Conservation (phyloP, 805 yeast species). For the Debaryomyces hansenii region DNA sequence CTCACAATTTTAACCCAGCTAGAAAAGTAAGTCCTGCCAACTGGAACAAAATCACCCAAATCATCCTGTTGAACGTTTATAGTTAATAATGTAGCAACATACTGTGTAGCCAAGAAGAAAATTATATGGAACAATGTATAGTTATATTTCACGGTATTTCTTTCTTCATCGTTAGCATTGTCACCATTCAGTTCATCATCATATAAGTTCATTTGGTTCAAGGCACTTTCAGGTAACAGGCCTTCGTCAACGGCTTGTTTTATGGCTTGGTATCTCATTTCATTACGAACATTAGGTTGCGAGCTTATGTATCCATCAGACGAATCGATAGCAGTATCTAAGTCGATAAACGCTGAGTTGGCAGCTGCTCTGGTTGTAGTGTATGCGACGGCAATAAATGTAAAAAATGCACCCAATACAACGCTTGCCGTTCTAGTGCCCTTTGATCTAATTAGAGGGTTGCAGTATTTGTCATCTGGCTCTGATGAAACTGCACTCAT, state of each 20-base stretch:
- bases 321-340: conserved; percentile 29
- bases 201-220: conserved; percentile 67
- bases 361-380: conserved; percentile 98
- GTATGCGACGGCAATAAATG: conserved; percentile 93
- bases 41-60: conserved; percentile 89
- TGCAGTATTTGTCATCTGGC: conserved; percentile 91
- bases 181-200: conserved; percentile 42
- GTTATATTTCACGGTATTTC: conserved; percentile 69
- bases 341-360: conserved; percentile 43
- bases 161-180: conserved; percentile 55
- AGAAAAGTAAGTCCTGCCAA: conserved; percentile 93
- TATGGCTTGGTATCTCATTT: conserved; percentile 83
- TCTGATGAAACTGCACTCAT: conserved; percentile 94
- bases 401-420: conserved; percentile 87
- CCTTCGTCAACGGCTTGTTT: conserved; percentile 97
- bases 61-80: conserved; percentile 85
- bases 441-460: conserved; percentile 83
- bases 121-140: conserved; percentile 87
- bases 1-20: conserved; percentile 92
- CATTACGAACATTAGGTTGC: conserved; percentile 53
- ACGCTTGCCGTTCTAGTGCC: conserved; percentile 91
- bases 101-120: conserved; percentile 93
- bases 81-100: conserved; percentile 90
- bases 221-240: conserved; percentile 88
- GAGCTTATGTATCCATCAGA: conserved; percentile 40